These are phyloP conservation scores for Leptoxyphium fumago DNA, from an alignment of 2,329 filamentous ascomycete genomes.

Conservation along the genomic window DNA sequence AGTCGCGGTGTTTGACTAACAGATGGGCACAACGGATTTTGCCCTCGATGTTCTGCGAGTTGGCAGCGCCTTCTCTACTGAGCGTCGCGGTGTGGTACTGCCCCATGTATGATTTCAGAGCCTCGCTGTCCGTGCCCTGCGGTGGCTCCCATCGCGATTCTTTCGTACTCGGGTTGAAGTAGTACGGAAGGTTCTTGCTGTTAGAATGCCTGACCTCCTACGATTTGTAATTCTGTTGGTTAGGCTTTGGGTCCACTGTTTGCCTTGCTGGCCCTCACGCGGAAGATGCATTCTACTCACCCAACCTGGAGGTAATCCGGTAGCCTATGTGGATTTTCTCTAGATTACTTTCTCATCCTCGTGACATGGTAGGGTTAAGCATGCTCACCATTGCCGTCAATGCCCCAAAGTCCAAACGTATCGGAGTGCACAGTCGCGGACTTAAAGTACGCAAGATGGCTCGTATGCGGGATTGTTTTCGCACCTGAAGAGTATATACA, in stretches of 20 bases:
- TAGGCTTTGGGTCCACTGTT: constrained; percentile 1
- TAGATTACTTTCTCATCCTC: not conserved
- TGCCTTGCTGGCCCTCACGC: not conserved
- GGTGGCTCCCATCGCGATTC: constrained; percentile 94
- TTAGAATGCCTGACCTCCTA: constrained; percentile 87
- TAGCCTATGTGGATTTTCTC: constrained; percentile 11
- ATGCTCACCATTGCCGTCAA: too few species aligned
- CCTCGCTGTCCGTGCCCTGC: constrained; percentile 71
- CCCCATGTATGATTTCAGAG: constrained; percentile 89
- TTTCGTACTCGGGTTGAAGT: constrained; percentile 80
- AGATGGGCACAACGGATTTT: constrained; percentile 92
- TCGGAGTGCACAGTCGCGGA: too few species aligned
- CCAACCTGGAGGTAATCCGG: constrained; percentile 19
- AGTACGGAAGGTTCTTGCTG: constrained; percentile 97
- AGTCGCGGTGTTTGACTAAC: constrained; percentile 83
- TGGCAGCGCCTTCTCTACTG: constrained; percentile 18
- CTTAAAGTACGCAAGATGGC: too few species aligned
- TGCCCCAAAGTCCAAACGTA: too few species aligned
- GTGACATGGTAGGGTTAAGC: not conserved
- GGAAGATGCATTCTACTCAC: constrained; percentile 1
- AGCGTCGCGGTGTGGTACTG: constrained; percentile 51
- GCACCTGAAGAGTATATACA: too few species aligned
- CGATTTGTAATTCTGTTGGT: not conserved
- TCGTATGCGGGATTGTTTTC: too few species aligned
- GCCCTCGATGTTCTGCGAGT: constrained; percentile 36